Evolutionary conservation across 177 flowering plant species (phyloP), one percentile per base, ranked within the genome.

Genomic region (Vitis hybrid): DNA sequence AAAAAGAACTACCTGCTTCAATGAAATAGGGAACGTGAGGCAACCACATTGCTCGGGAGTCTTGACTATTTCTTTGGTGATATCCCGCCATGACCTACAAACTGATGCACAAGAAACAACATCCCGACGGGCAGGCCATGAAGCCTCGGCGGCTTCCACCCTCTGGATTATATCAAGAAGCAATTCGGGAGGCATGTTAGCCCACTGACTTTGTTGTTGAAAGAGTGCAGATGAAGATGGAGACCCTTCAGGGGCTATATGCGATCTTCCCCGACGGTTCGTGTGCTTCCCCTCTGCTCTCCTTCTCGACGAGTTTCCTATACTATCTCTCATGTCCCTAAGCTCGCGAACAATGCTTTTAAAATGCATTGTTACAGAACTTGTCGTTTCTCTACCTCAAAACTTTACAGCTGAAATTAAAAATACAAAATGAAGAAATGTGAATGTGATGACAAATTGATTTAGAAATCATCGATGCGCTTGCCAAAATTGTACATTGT

Each of bases 51-150:
- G 73, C 74, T 94, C 93, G 0, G 97, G 96, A 27, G 96, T 83
- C 74, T 75, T 84, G 50, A 92, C 88, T n/a, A 89, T 66, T 70
- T 89, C 93, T 65, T 85, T 93, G 0, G 90, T 80, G 2, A 81
- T 80, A 62, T 79, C 80, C 60, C 98, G 82, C 98, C 98, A 92
- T 30, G 91, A 88, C 75, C 72, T 85, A 71, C 98, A 92, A 69
- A 91, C 93, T 0, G 91, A 81, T n/a, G 90, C 98, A 75, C 97
- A 91, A 48, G 80, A 77, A n/a, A 93, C 91, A 6, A 92, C 90
- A 51, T 81, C 81, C 54, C 81, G 83, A 70, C 98, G 79, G 13
- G 85, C 89, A 51, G 97, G 98, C 97, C 97, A 93, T 0, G 80
- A 62, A 3, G 87, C 83, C 80, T 89, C 83, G 19, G 82, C 80